Base-by-base conservation (phyloP, 2,329 filamentous ascomycete species). In the Fusarium albosuccineum region DNA sequence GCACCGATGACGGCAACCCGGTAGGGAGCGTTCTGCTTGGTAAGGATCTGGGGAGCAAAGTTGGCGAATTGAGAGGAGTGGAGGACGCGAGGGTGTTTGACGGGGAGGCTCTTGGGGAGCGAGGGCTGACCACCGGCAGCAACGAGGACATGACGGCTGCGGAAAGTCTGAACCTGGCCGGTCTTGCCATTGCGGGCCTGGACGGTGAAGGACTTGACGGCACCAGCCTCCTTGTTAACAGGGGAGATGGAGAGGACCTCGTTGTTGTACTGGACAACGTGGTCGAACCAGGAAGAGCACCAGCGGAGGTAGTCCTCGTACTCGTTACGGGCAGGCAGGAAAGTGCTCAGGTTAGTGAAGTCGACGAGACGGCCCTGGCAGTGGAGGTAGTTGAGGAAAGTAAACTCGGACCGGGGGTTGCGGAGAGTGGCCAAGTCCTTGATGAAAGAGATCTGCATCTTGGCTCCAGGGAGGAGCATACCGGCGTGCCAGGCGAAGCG, bases 361-460 rank as follows among this genome's bases (percentile, higher is more conserved):
- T 95, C 90, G 49, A 97, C 88, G 39, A 98, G 85, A n/a, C 95
- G 87, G 57, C 86, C 86, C 72, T 97, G 91, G 71, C 87, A 81
- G 81, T 97, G 92, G 11, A 98, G 87, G 78, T 98, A 98, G 81
- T 97, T 97, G 75, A 97, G 83, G 81, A 97, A 98, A 13, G 95
- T 98, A 79, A 98, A 98, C 73, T 94, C 87, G 69, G 92, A 97
- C 67, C 91, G 88, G 8, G 95, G 95, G 76, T 98, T 90, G 60
- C 95, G 87, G 70, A 97, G 85, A 4, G 93, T 96, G 4, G 95
- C 95, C 78, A 98, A 87, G 76, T 98, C 95, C 82, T 98, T 98
- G 82, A 98, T 87, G 82, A 97, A 98, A 9, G 93, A 97, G 72
- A 98, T 98, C 77, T 98, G 95, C 95, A 98, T 98, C 81, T 92